Evolutionary conservation across 495 filamentous ascomycete species (phyloP), one percentile per base, ranked within the genome.

Genomic region (Hyphodiscus hymeniophilus): DNA sequence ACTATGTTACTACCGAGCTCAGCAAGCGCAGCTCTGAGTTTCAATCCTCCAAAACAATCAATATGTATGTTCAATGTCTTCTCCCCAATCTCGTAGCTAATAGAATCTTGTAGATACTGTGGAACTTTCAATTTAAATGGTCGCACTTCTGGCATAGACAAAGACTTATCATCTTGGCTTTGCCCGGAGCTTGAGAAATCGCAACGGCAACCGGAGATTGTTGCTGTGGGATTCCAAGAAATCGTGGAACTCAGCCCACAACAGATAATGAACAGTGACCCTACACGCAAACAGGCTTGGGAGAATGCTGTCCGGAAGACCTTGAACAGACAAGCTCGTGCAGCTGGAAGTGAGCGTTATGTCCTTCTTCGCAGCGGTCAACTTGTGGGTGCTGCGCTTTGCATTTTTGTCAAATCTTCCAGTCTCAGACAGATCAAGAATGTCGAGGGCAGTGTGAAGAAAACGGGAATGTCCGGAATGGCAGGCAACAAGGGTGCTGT

Each of bases 191-290:
- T 77, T 2, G 71, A 72, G 23, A 52, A 60, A 7, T 62, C 67
- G 17, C 73, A 79, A 35, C 55, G 71, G 44, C 69, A 76, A 17
- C 86, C 94, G 17, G 80, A 89, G 39, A 84, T 99, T 28, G 77
- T 94, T 42, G 89, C 80, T 7, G 80, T 95, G 23, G 92, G 88
- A 0, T 97, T 99, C 55, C 92, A 99, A 57, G 92, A 99, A 67
- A 97, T 99, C 45, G 94, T 99, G 13, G 83, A 91, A 59, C 72
- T 99, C 12, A 95, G 87, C 57, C 91, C 94, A 15, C 91, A 97
- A 63, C 94, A 99, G 59, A 97, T 99, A 58, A 97, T 99, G 89
- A 94, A 92, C 44, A 96, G 89, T 32, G 90, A 97, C 69, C 92
- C 94, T 18, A 76, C 76, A 7, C 78, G 85, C 47, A 83, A 90